Evolutionary conservation across 2,329 filamentous ascomycete species (phyloP), one percentile per base, ranked within the genome.

Genomic region (Aspergillus sp.): DNA sequence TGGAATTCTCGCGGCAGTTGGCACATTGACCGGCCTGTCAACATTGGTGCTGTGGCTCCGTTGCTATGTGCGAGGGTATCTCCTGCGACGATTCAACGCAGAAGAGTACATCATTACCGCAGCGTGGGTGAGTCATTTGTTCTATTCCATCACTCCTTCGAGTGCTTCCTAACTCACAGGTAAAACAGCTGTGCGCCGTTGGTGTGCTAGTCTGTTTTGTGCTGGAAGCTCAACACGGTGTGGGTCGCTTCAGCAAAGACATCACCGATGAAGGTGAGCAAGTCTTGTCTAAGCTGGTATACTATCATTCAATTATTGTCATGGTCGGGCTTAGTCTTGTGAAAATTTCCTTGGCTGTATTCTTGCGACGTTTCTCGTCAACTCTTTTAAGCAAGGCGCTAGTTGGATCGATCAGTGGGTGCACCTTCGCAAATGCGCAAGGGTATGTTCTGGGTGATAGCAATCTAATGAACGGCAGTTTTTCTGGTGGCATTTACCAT

Each of bases 71-170:
- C 77, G 83, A 10, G 25, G 77, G 2, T 66, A 69, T 10, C 78
- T 85, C 69, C 74, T 85, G 48, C 80, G 77, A 23, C 80, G 79
- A 28, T 73, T 81, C 48, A 82, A 82, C 2, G 65, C 74, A 23
- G 84, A 86, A 72, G 83, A 85, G 66, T 80, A 74, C 60, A 62
- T 79, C 2, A 83, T 84, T 65, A 53, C 79, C 1, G 59, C 70
- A 3, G 76, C 81, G 4, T 73, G 76, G 71, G 73, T 82, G 64
- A 63, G 72, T 75, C 12, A 65, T 36, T 0, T 36, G 32, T 1
- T 2, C 65, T 69, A 1, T 75, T 76, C 17, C 6, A n/a, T 28
- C 32, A 2, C 43, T 6, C 5, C 21, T 57, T 17, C 32, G 17
- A 17, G 10, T 19, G 12, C 6, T 19, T 10, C n/a, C 39, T 60